Base-by-base conservation (phyloP, 2,329 filamentous ascomycete species). In the Didymella lethalis region DNA sequence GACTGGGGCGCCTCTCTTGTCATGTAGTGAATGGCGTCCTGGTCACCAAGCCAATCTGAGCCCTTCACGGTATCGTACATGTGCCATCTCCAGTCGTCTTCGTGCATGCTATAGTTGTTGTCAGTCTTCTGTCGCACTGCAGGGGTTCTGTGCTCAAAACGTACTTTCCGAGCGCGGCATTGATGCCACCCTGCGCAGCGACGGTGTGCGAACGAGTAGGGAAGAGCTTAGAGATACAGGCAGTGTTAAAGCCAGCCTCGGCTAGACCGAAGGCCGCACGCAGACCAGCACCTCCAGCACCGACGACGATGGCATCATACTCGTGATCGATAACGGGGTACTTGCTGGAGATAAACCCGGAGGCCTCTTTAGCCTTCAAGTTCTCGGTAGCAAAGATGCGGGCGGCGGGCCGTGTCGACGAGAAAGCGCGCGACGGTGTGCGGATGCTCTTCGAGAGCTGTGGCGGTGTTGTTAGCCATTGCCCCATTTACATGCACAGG, bases 11-110 rank as follows among this genome's bases (percentile, higher is more conserved):
- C 93, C 82, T 97, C 93, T 75, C 93, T 87, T 73, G 93, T 97
- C 93, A 97, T 97, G 84, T 97, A 97, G 82, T 97, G 93, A 76
- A 97, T 97, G 66, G 93, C 93, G 78, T 97, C 93, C 81, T 97
- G 93, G 80, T 97, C 93, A 79, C 93, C 93, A 50, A 97, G 87
- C 93, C 93, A 97, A 84, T 97, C 93, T 67, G 92, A 96, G 67
- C 93, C 93, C 85, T 97, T 97, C 77, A 97, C 93, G 43, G 93
- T 97, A 80, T 97, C 93, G 84, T 97, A 97, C 93, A 97, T 97
- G 83, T 97, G 93, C 93, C 93, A 97, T 84, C 93, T 89, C 93
- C 93, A 97, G 83, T 97, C 93, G 75, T 97, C 93, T 84, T 94
- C 88, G 85, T 97, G 93, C 93, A 97, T 97, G 83, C 77, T 80